phyloP scores from a whole-genome alignment of 2,329 filamentous ascomycete genomes.

The Proliferodiscus dingleyae region DNA sequence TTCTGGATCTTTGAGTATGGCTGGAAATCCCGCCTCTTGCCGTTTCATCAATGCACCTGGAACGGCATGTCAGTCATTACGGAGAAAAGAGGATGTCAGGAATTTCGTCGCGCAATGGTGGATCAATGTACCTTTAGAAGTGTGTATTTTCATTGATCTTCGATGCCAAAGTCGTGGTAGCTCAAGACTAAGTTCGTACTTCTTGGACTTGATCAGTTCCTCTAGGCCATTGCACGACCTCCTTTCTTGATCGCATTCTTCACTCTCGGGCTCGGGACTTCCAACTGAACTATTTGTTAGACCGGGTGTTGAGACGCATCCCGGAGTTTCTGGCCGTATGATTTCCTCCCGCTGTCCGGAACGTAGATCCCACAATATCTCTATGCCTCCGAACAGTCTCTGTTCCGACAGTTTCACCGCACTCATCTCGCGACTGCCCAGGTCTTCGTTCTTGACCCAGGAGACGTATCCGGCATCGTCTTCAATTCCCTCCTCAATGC shows the following conservation, averaged over 20 bases:
- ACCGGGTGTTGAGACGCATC: background rate
- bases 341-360: background rate
- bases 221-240: background rate
- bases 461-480: background rate
- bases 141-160: background rate
- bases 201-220: background rate
- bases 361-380: background rate
- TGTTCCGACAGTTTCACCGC: background rate
- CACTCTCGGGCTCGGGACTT: background rate
- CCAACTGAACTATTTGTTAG: background rate
- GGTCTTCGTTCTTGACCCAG: background rate
- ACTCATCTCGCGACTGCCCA: background rate
- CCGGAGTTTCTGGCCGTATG: background rate
- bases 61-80: background rate
- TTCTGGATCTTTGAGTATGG: background rate
- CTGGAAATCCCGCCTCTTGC: background rate
- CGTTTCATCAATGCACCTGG: background rate
- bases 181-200: background rate
- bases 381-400: background rate
- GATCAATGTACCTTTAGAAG: background rate
- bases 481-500: background rate
- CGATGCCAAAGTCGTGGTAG: background rate
- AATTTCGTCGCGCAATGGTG: background rate
- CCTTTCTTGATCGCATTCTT: background rate
- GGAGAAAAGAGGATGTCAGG: background rate